These are phyloP conservation scores for Ophiorrhiza pumila DNA, from an alignment of 257 asterid species.

Conservation along the genomic window DNA sequence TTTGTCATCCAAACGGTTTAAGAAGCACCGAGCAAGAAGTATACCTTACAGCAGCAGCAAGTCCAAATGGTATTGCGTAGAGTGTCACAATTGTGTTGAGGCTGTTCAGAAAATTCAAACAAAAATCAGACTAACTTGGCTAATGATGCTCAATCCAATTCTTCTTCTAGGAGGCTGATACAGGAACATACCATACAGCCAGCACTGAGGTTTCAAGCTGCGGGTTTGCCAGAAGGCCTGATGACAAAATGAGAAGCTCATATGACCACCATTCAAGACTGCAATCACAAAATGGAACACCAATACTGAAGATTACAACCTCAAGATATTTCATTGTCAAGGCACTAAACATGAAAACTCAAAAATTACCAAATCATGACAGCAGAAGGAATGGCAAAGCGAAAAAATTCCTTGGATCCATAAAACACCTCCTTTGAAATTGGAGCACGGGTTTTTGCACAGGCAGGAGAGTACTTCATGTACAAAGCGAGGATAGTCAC, in stretches of 20 bases:
- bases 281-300: conserved; percentile 3
- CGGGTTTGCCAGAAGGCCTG: conserved; percentile 63
- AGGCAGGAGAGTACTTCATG: conserved; percentile 36
- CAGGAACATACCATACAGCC: conserved; percentile 47
- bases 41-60: conserved; percentile 64
- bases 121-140: conserved; percentile 1
- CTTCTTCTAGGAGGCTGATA: not conserved
- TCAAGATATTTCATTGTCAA: not conserved
- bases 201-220: conserved; percentile 65
- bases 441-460: conserved; percentile 35
- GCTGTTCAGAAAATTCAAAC: conserved; percentile 30
- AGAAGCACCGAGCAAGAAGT: not conserved
- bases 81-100: conserved; percentile 51
- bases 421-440: conserved; percentile 43
- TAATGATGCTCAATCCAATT: not conserved
- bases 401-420: conserved; percentile 41
- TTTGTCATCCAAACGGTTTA: not conserved
- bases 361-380: conserved; percentile 61
- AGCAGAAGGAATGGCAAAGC: conserved; percentile 56
- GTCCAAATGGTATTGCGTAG: conserved; percentile 51
- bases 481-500: conserved; percentile 41
- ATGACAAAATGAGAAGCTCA: conserved; percentile 49
- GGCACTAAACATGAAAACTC: not conserved
- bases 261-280: conserved; percentile 77
- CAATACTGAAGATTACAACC: not conserved